A percentile compares a stretch with the other conserved stretches of the same genome.
phyloP scores from a whole-genome alignment of 2,329 filamentous ascomycete genomes.

The Ambrosiella beaveri region DNA sequence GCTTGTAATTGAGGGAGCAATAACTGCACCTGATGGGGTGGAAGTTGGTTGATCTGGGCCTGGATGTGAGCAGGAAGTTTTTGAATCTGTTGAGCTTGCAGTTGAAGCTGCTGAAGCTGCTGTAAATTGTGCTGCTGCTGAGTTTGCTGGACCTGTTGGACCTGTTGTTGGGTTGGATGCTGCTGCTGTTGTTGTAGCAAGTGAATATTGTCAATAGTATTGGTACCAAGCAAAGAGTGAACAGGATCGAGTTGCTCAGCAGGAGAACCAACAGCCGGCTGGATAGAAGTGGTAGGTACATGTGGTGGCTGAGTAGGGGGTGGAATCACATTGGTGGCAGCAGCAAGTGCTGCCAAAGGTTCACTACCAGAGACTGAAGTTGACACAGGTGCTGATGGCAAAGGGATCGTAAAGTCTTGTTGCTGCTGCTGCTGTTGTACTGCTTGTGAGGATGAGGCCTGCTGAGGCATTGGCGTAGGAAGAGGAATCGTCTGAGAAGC shows the following conservation, averaged over 20 bases:
- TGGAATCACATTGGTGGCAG: not conserved
- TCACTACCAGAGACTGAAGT: not conserved
- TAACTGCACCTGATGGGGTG: not conserved
- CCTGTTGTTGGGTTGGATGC: not conserved
- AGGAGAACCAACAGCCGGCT: not conserved
- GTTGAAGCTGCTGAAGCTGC: constrained; percentile 5
- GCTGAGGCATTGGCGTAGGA: not conserved
- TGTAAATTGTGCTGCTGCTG: constrained; percentile 7
- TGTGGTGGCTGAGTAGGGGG: not conserved
- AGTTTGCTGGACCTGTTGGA: constrained; percentile 5
- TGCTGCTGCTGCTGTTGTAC: not conserved
- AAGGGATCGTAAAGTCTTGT: constrained; percentile 9
- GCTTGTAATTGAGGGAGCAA: constrained; percentile 2
- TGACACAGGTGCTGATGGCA: constrained; percentile 4
- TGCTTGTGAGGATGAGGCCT: not conserved
- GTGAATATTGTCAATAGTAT: constrained; percentile 5
- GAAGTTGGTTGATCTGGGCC: constrained; percentile 7
- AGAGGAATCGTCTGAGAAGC: not conserved
- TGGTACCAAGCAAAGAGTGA: constrained; percentile 4
- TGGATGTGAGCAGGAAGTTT: not conserved
- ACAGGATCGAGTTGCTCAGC: constrained; percentile 6
- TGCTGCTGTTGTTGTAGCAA: constrained; percentile 9
- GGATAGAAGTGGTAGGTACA: not conserved
- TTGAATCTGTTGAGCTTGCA: constrained; percentile 1
- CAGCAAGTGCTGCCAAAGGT: constrained; percentile 3